phyloP scores from a whole-genome alignment of 306 rosid genomes.

The Dryas alaskensis region DNA sequence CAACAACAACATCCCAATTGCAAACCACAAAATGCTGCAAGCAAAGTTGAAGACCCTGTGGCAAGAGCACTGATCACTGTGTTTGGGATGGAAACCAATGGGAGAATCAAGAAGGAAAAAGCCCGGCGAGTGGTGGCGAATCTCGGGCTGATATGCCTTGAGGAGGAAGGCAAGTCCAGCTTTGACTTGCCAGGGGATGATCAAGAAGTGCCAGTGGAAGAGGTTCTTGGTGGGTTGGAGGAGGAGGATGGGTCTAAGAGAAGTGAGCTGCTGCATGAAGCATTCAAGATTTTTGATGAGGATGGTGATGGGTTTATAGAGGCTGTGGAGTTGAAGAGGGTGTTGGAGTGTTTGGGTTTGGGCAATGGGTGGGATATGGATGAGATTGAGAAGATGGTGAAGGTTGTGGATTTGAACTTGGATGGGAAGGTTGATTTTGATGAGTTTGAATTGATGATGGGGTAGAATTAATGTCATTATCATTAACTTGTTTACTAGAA shows the following conservation, averaged over 20 bases:
- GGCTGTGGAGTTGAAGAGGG: conserved; percentile 87
- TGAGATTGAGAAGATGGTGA: conserved; percentile 71
- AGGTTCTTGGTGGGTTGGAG: conserved; percentile 55
- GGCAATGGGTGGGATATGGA: conserved; percentile 78
- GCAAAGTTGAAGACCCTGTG: conserved; percentile 51
- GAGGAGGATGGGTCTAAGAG: conserved; percentile 42
- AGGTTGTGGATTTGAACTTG: conserved; percentile 76
- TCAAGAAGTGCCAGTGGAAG: conserved; percentile 60
- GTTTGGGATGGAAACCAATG: conserved; percentile 79
- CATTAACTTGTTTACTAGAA: not conserved
- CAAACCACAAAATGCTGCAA: conserved; percentile 19
- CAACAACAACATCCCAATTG: not conserved
- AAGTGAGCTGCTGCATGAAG: conserved; percentile 54
- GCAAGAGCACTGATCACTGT: conserved; percentile 65
- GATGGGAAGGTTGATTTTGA: conserved; percentile 86
- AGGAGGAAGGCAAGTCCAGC: conserved; percentile 33
- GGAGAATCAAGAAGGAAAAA: conserved; percentile 76
- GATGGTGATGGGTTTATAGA: conserved; percentile 90
- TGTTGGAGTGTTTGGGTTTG: conserved; percentile 82
- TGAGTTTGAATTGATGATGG: conserved; percentile 86
- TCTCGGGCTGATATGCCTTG: conserved; percentile 56
- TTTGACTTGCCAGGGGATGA: conserved; percentile 48
- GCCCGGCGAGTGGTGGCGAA: conserved; percentile 65
- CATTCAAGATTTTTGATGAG: conserved; percentile 83
- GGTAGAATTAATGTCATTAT: conserved; percentile 20